These are phyloP conservation scores for Protea cynaroides DNA, from an alignment of 164 flowering plant genomes.

Conservation along the genomic window DNA sequence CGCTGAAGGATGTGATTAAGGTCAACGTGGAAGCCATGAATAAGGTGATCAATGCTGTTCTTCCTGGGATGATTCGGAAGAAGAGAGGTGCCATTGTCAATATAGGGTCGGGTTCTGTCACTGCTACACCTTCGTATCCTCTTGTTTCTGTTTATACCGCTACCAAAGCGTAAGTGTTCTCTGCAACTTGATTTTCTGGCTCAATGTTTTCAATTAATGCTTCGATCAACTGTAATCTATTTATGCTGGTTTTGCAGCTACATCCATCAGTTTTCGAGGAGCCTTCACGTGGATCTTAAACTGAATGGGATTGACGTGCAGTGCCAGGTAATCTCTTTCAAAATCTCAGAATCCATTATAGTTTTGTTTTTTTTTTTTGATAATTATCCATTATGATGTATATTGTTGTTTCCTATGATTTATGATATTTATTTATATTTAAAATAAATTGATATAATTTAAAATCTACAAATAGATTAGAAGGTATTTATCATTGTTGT, in stretches of 20 bases:
- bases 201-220: too few relatives aligned
- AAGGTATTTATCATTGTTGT: too few relatives aligned
- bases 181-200: background rate
- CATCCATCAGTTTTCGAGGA: conserved; percentile 51
- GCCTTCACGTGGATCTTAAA: conserved; percentile 54
- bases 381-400: too few relatives aligned
- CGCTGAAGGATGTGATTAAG: conserved; percentile 56
- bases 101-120: conserved; percentile 84
- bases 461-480: too few relatives aligned
- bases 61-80: conserved; percentile 75
- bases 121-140: conserved; percentile 78
- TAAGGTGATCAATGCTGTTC: conserved; percentile 67
- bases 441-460: too few relatives aligned
- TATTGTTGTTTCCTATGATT: too few relatives aligned
- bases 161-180: conserved; percentile 75
- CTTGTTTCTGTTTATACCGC: conserved; percentile 86
- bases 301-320: conserved; percentile 60
- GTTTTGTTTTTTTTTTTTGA: too few relatives aligned
- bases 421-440: too few relatives aligned
- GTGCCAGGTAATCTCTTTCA: conserved; percentile 55
- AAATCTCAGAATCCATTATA: background rate
- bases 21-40: conserved; percentile 79
- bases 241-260: conserved; percentile 29
- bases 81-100: conserved; percentile 91
- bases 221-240: too few relatives aligned